Conservation (phyloP, 2,329 filamentous ascomycete genomes). For the Neospermospora avenae region DNA sequence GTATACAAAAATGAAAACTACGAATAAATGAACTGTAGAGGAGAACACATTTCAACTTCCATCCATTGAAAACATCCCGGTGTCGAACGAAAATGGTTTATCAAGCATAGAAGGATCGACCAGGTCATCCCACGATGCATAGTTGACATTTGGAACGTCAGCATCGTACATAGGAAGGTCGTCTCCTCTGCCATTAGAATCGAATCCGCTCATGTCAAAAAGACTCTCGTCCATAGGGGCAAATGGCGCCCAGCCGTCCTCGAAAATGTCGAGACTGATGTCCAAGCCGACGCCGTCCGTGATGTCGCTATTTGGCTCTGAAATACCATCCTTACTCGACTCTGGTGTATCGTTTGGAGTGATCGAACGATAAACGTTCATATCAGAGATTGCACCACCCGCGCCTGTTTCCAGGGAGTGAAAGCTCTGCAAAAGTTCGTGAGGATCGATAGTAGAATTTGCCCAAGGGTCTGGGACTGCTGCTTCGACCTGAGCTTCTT, state of each 20-base stretch:
- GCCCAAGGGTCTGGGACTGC: slow-evolving; percentile 37
- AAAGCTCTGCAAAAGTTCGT: slow-evolving; percentile 45
- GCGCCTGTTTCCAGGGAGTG: slow-evolving; percentile 41
- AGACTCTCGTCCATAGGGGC: slow-evolving; percentile 42
- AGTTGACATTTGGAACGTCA: slow-evolving; percentile 26
- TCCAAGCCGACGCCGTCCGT: slow-evolving; percentile 53
- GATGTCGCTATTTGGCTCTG: slow-evolving; percentile 61
- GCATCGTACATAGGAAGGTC: slow-evolving; percentile 31
- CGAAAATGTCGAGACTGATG: slow-evolving; percentile 43
- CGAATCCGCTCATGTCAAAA: slow-evolving; percentile 41
- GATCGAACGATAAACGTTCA: slow-evolving; percentile 50
- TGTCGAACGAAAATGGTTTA: slow-evolving; percentile 53
- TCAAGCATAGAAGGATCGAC: slow-evolving; percentile 43
- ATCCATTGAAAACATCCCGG: slow-evolving; percentile 43
- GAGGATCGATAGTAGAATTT: slow-evolving; percentile 50
- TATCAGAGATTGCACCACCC: slow-evolving; percentile 50
- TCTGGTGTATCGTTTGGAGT: slow-evolving; percentile 64
- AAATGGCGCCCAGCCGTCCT: slow-evolving; percentile 45
- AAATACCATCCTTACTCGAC: slow-evolving; percentile 57
- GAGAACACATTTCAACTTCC: slow-evolving; percentile 27
- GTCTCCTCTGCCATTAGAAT: slow-evolving; percentile 31
- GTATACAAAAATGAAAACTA: slow-evolving; percentile 11
- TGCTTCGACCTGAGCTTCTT: slow-evolving; percentile 28
- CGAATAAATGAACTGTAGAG: slow-evolving; percentile 14
- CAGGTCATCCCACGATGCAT: slow-evolving; percentile 48